These are phyloP conservation scores for Triticum monococcum DNA, from an alignment of 176 grass and related monocot species.

Conservation along the genomic window DNA sequence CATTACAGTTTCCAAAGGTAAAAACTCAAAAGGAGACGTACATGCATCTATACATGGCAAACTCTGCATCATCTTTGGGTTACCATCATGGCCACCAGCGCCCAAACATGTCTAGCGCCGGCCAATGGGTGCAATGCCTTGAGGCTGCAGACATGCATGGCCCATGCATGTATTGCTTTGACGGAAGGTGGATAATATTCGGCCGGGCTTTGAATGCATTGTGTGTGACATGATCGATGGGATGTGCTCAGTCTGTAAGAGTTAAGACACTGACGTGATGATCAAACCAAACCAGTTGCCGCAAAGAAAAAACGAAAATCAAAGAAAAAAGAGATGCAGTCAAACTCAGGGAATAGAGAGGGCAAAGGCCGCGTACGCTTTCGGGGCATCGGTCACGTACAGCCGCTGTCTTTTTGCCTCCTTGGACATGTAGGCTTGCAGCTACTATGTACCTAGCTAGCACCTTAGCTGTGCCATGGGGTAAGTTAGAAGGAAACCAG, in stretches of 20 bases:
- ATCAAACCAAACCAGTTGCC: background rate
- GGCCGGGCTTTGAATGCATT: constrained; percentile 4
- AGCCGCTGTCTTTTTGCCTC: constrained; percentile 29
- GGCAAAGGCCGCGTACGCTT: constrained; percentile 10
- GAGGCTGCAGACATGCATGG: background rate
- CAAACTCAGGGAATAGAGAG: background rate
- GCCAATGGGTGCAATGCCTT: background rate
- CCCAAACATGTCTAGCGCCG: background rate
- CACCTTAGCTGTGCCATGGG: too few relatives aligned
- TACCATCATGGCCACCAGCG: constrained; percentile 9
- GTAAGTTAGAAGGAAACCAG: too few relatives aligned
- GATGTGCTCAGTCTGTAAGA: background rate
- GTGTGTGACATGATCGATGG: constrained; percentile 25
- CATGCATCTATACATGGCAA: background rate
- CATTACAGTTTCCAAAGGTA: background rate
- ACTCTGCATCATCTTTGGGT: background rate
- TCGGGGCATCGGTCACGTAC: constrained; percentile 26
- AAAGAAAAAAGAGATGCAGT: background rate
- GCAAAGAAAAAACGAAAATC: background rate
- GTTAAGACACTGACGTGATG: background rate
- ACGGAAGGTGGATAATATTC: background rate
- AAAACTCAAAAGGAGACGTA: background rate
- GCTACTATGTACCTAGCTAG: too few relatives aligned
- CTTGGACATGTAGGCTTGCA: constrained; percentile 1
- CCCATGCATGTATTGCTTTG: constrained; percentile 1